These are phyloP conservation scores for Cryphonectria carpinicola DNA, from an alignment of 2,329 filamentous ascomycete genomes.

Conservation along the genomic window DNA sequence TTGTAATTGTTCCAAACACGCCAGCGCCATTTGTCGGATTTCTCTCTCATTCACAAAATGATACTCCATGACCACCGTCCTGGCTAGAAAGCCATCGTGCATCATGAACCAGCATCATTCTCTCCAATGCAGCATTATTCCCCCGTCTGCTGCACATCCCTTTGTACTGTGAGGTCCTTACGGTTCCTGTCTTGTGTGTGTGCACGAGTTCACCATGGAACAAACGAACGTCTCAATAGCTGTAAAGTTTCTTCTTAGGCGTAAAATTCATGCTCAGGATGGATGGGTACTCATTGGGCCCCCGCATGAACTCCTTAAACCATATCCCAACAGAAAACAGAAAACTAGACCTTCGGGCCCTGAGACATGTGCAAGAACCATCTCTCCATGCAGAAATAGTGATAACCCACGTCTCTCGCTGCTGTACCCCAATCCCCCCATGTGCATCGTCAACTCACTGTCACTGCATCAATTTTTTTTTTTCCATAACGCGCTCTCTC, in stretches of 20 bases:
- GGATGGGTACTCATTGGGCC: slow-evolving; percentile 1
- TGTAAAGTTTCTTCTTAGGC: not conserved
- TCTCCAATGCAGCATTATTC: not conserved
- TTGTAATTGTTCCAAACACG: no score
- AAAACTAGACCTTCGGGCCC: not conserved
- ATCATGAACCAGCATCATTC: not conserved
- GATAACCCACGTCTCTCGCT: not conserved
- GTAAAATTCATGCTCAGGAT: not conserved
- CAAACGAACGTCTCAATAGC: not conserved
- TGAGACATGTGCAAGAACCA: not conserved
- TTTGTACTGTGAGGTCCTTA: not conserved
- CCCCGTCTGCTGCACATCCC: not conserved
- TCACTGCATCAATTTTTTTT: not conserved
- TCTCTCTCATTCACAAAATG: not conserved
- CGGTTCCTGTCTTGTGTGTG: not conserved
- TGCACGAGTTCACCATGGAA: not conserved
- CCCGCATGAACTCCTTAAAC: not conserved
- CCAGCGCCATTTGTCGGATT: not conserved
- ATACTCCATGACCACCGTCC: not conserved
- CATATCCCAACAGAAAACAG: not conserved
- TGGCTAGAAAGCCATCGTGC: not conserved
- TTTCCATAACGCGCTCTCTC: no score
- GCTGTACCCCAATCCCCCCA: not conserved
- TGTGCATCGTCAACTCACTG: not conserved
- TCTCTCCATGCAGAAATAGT: not conserved